phyloP scores from a whole-genome alignment of 768 basidiomycete genomes.

The Pleurotus pulmonarius region DNA sequence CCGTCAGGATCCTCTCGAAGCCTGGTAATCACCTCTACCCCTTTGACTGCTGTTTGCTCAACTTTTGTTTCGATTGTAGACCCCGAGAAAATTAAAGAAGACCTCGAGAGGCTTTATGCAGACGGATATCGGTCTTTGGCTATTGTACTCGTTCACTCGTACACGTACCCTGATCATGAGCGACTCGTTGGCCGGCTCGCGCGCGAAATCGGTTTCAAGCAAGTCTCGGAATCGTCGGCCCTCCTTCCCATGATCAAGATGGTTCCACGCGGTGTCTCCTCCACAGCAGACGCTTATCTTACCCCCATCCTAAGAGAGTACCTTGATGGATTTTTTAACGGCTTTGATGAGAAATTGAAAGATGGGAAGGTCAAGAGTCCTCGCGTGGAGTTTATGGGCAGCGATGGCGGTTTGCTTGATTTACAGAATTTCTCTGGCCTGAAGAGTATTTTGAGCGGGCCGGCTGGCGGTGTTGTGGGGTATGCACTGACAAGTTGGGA shows the following conservation, averaged over 20 bases:
- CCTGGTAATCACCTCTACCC: slow-evolving; percentile 42
- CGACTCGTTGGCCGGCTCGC: slow-evolving; percentile 68
- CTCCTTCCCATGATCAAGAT: slow-evolving; percentile 95
- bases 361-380: slow-evolving; percentile 57
- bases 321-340: slow-evolving; percentile 86
- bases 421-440: slow-evolving; percentile 84
- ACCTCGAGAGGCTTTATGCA: slow-evolving; percentile 69
- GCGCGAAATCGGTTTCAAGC: slow-evolving; percentile 77
- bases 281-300: slow-evolving; percentile 93
- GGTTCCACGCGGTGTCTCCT: slow-evolving; percentile 88
- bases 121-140: slow-evolving; percentile 88
- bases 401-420: slow-evolving; percentile 84
- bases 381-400: slow-evolving; percentile 93
- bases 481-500: slow-evolving; percentile 94
- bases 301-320: slow-evolving; percentile 85
- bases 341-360: slow-evolving; percentile 75
- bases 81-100: slow-evolving; percentile 42
- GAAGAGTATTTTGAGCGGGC: slow-evolving; percentile 90
- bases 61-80: slow-evolving; percentile 32
- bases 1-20: slow-evolving; percentile 74
- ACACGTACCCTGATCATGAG: slow-evolving; percentile 89
- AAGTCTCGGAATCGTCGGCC: slow-evolving; percentile 84
- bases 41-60: too few species aligned
- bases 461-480: slow-evolving; percentile 95
- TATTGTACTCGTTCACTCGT: slow-evolving; percentile 88